phyloP scores from a whole-genome alignment of 2,329 filamentous ascomycete genomes.

The Pseudocercospora musae region DNA sequence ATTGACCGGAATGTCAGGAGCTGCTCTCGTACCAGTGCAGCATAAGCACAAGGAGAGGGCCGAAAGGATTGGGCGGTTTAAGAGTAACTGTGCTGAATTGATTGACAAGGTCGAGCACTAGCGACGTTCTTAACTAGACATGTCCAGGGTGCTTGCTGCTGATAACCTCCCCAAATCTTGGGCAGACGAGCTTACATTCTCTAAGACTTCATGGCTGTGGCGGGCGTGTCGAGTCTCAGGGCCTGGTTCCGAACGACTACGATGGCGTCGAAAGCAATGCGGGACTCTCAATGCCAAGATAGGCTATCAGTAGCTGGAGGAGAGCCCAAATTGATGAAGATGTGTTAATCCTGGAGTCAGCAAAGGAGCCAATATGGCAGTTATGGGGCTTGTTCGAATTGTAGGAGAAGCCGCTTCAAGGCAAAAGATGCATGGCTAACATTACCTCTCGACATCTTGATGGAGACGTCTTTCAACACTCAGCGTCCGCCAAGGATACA shows the following conservation, averaged over 20 bases:
- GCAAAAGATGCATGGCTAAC: not conserved
- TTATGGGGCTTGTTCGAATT: not conserved
- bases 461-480: not conserved
- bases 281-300: conserved; percentile 8
- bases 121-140: conserved; percentile 11
- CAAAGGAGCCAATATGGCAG: not conserved
- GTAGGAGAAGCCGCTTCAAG: not conserved
- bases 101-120: not conserved
- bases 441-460: not conserved
- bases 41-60: not conserved
- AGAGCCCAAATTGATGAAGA: not conserved
- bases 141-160: not conserved
- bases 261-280: conserved; percentile 1
- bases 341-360: not conserved
- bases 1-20: not conserved
- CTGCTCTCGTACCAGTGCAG: not conserved
- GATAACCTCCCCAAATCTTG: conserved; percentile 11
- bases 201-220: conserved; percentile 10
- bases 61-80: not conserved
- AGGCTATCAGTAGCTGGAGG: conserved; percentile 3
- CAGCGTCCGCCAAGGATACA: not conserved
- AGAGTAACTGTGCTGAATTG: not conserved
- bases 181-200: conserved; percentile 6
- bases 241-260: conserved; percentile 1
- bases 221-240: conserved; percentile 4